Evolutionary conservation across 139 green algal genomes (phyloP).

Genomic region (Chlorokybus atmophyticus): DNA sequence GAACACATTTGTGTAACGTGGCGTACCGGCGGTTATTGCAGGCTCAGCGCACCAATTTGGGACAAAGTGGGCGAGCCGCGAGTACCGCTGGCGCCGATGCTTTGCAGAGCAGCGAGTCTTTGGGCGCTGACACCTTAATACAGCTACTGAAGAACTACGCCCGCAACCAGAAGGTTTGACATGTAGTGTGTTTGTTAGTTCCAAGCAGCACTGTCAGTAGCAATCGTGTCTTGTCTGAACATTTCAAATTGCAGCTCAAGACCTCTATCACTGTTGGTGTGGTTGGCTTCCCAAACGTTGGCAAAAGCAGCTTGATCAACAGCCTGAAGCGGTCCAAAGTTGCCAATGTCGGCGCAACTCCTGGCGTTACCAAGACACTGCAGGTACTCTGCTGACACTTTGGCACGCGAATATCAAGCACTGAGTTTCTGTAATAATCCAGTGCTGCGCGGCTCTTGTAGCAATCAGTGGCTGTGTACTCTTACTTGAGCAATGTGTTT

Average conservation of each 20-base stretch:
- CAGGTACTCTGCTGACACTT: too few species aligned
- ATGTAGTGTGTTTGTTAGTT: too few species aligned
- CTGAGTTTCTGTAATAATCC: slow-evolving; percentile 9
- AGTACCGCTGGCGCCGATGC: background rate
- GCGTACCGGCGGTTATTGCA: too few species aligned
- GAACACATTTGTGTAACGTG: too few species aligned
- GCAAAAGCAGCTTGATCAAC: slow-evolving; percentile 96
- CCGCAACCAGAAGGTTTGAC: slow-evolving; percentile 40
- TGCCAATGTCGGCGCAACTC: slow-evolving; percentile 46
- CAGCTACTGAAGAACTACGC: slow-evolving; percentile 98
- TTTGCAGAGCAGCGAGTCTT: slow-evolving; percentile 28
- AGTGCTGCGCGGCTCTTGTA: too few species aligned
- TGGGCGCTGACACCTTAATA: slow-evolving; percentile 84
- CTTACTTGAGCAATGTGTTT: too few species aligned
- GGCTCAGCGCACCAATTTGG: slow-evolving; percentile 11
- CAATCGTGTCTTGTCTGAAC: too few species aligned
- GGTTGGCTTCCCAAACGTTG: slow-evolving; percentile 94
- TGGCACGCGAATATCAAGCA: background rate
- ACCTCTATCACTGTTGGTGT: slow-evolving; percentile 90
- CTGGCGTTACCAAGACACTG: slow-evolving; percentile 28
- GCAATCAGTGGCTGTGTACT: too few species aligned
- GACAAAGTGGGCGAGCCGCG: background rate
- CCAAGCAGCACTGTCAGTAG: too few species aligned
- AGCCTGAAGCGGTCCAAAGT: slow-evolving; percentile 73
- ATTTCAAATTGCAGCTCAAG: slow-evolving; percentile 69